phyloP scores from a whole-genome alignment of 495 filamentous ascomycete species.

The Podospora appendiculata region DNA sequence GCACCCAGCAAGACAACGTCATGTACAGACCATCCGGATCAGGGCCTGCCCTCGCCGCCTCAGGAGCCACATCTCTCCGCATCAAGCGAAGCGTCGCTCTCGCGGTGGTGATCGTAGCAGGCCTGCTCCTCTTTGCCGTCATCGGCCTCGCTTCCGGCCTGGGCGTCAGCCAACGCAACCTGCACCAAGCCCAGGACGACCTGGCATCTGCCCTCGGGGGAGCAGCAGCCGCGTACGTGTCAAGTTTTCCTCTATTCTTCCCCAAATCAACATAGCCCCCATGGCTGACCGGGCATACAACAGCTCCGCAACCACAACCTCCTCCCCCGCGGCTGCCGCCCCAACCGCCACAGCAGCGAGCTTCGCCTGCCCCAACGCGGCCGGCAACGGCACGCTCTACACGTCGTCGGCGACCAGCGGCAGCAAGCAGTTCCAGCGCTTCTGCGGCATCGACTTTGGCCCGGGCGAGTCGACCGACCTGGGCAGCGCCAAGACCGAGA shows the following conservation, averaged over 20 bases:
- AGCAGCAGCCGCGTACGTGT: background rate
- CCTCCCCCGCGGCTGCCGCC: background rate
- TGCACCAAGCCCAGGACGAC: constrained; percentile 9
- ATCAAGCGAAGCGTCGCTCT: constrained; percentile 14
- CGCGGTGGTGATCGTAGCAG: background rate
- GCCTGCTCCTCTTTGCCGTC: constrained; percentile 9
- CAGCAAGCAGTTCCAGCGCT: constrained; percentile 20
- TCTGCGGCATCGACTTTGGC: constrained; percentile 30
- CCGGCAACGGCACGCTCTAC: constrained; percentile 29
- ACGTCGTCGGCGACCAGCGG: constrained; percentile 8
- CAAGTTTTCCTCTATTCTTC: background rate
- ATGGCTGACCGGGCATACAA: background rate
- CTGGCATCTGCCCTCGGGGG: constrained; percentile 1
- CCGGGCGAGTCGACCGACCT: constrained; percentile 24
- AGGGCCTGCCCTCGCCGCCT: no score
- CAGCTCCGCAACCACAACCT: constrained; percentile 1
- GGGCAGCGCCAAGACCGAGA: constrained; percentile 13
- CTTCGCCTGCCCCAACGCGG: constrained; percentile 13
- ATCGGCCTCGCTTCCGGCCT: constrained; percentile 22
- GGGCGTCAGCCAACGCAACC: constrained; percentile 18
- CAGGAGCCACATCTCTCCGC: background rate
- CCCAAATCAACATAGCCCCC: background rate
- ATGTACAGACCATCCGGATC: no score
- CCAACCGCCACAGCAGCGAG: background rate
- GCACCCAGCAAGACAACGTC: no score